phyloP scores from a whole-genome alignment of 495 filamentous ascomycete genomes.

The Podospora appendiculata region DNA sequence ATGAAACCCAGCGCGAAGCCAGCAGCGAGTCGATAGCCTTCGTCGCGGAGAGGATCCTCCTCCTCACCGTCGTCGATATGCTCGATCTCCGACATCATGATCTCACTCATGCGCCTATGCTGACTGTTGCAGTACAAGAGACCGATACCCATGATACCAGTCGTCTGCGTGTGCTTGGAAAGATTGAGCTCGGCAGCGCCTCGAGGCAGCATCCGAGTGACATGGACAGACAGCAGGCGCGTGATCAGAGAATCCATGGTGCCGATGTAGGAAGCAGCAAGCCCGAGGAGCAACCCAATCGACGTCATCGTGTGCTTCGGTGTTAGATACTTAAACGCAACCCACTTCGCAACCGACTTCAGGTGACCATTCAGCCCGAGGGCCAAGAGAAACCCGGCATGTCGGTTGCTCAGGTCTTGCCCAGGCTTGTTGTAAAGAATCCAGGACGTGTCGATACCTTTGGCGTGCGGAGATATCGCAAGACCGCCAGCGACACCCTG shows the following conservation, averaged over 20 bases:
- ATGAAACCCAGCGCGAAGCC: constrained; percentile 93
- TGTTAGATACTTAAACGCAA: constrained; percentile 96
- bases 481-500: constrained; percentile 85
- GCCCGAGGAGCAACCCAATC: constrained; percentile 83
- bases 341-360: constrained; percentile 90
- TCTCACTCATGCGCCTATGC: constrained; percentile 95
- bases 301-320: constrained; percentile 99
- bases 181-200: constrained; percentile 92
- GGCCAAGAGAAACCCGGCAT: constrained; percentile 87
- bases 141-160: constrained; percentile 95
- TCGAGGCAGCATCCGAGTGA: constrained; percentile 84
- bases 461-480: constrained; percentile 80
- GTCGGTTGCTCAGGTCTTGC: constrained; percentile 79
- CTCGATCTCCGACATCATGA: constrained; percentile 96
- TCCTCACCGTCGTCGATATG: constrained; percentile 62
- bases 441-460: constrained; percentile 96
- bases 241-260: constrained; percentile 96
- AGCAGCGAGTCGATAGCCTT: constrained; percentile 89
- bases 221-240: constrained; percentile 92
- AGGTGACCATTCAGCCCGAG: constrained; percentile 95
- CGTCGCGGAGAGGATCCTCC: constrained; percentile 76
- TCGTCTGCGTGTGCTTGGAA: constrained; percentile 88
- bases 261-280: constrained; percentile 88
- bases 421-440: constrained; percentile 93
- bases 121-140: constrained; percentile 92